These are phyloP conservation scores for Zoysia pacifica DNA, from an alignment of 176 grass and related monocot species.

Conservation along the genomic window DNA sequence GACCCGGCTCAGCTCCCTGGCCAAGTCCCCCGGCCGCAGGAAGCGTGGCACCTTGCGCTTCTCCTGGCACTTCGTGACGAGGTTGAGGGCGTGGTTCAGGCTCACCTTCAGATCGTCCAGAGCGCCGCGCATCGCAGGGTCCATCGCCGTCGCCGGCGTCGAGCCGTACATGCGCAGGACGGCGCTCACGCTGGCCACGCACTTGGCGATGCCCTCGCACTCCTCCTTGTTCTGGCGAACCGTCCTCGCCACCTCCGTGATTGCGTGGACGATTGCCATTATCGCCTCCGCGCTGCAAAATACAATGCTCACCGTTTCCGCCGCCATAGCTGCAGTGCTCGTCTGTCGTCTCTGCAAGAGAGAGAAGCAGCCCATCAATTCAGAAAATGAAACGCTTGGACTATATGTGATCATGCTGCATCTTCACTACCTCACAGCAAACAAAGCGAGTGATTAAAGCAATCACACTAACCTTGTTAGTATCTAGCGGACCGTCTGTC, in stretches of 20 bases:
- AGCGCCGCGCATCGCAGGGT: background rate
- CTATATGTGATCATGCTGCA: too few species aligned
- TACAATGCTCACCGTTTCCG: background rate
- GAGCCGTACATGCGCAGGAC: background rate
- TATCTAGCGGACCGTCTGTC: too few species aligned
- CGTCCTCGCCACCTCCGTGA: conserved; percentile 2
- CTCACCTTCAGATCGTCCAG: background rate
- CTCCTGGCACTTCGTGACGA: conserved; percentile 10
- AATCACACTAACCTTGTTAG: too few species aligned
- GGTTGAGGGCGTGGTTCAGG: background rate
- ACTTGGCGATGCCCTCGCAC: background rate
- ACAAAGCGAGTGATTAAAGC: too few species aligned
- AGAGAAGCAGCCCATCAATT: too few species aligned
- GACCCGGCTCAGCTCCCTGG: background rate
- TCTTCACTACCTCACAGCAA: too few species aligned
- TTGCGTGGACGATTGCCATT: background rate
- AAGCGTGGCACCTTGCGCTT: background rate
- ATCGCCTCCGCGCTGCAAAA: background rate
- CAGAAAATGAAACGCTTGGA: too few species aligned
- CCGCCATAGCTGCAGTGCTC: background rate
- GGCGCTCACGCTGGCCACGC: background rate
- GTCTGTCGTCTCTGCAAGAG: too few species aligned
- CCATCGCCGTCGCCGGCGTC: background rate
- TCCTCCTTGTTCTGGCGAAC: background rate
- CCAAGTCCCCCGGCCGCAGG: background rate